A percentile compares a stretch with the other conserved stretches of the same genome.
Conservation (phyloP, 768 basidiomycete species). For the Suillus occidentalis region DNA sequence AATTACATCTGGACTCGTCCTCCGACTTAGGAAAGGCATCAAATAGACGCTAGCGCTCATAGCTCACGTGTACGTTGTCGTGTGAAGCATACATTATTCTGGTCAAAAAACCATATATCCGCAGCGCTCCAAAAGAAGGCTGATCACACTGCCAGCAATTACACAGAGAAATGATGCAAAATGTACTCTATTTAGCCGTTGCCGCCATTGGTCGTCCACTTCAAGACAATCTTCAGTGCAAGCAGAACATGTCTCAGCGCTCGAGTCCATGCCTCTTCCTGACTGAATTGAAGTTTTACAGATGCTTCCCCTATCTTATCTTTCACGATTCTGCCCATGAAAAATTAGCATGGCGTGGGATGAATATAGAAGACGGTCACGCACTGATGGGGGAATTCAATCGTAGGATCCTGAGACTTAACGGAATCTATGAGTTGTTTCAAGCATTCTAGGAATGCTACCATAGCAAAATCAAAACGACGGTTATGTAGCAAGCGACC, state of each 20-base stretch:
- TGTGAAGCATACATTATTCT: neutral
- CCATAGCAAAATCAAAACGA: slow-evolving; percentile 95
- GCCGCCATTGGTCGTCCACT: slow-evolving; percentile 80
- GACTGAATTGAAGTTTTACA: slow-evolving; percentile 91
- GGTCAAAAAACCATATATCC: neutral
- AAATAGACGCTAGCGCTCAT: neutral
- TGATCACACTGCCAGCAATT: slow-evolving; percentile 15
- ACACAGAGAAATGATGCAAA: neutral
- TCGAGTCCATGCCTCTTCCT: slow-evolving; percentile 95
- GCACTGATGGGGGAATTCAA: slow-evolving; percentile 88
- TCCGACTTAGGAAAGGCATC: neutral
- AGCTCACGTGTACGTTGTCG: neutral
- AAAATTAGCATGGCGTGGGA: neutral
- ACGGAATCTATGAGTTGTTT: slow-evolving; percentile 90
- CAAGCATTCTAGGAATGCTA: slow-evolving; percentile 92
- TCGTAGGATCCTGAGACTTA: slow-evolving; percentile 62
- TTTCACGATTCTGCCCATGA: slow-evolving; percentile 66
- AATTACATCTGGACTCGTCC: neutral
- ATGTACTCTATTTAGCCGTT: slow-evolving; percentile 47
- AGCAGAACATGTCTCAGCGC: slow-evolving; percentile 89
- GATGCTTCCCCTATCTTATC: slow-evolving; percentile 97
- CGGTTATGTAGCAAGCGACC: slow-evolving; percentile 91
- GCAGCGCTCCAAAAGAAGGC: neutral
- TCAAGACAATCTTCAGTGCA: slow-evolving; percentile 83
- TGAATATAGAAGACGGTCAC: slow-evolving; percentile 32